Base-by-base conservation (phyloP, 805 yeast genomes). In the Teunomyces pallodes region DNA sequence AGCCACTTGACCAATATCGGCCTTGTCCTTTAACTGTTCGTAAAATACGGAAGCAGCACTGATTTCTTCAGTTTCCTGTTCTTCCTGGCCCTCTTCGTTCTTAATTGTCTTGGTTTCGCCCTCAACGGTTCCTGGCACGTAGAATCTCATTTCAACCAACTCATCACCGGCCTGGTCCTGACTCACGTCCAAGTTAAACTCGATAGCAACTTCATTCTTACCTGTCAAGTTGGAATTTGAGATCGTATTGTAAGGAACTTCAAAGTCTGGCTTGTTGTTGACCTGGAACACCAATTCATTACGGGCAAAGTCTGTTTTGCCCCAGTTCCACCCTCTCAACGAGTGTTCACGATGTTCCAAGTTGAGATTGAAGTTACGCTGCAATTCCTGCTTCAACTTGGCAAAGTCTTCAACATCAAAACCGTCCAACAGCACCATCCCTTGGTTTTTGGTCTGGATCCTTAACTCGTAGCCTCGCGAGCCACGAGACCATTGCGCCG, bases 301-400 rank as follows among this genome's bases (percentile, higher is more conserved):
- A 65, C 96, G 81, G 16, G 96, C 96, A 63, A 94, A 81, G 64
- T 91, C 96, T 12, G 92, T 77, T 54, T 86, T 83, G 46, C 99
- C 99, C 99, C 99, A 94, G 69, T 94, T 94, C 99, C 99, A 94
- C 29, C 99, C 99, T 71, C 97, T 82, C 54, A 94, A 73, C 4
- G 97, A 87, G 68, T 94, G 99, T 59, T 92, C 98, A 59, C 78
- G 82, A 53, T 80, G 85, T 58, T 94, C 98, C 49, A 94, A 76
- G 47, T 80, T 80, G 38, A 88, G 73, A 46, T 69, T 75, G 67
- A 90, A 89, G 60, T 86, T 80, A 56, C 90, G 76, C 61, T 87
- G 90, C 56, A 94, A 75, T 55, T 91, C 96, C 61, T 81, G 86
- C 66, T 91, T 92, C 60, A 94, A 73, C 51, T 86, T 77, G 50